Evolutionary conservation across 768 basidiomycete species (phyloP), one percentile per base, ranked within the genome.

Genomic region (Termitomyces sp.): DNA sequence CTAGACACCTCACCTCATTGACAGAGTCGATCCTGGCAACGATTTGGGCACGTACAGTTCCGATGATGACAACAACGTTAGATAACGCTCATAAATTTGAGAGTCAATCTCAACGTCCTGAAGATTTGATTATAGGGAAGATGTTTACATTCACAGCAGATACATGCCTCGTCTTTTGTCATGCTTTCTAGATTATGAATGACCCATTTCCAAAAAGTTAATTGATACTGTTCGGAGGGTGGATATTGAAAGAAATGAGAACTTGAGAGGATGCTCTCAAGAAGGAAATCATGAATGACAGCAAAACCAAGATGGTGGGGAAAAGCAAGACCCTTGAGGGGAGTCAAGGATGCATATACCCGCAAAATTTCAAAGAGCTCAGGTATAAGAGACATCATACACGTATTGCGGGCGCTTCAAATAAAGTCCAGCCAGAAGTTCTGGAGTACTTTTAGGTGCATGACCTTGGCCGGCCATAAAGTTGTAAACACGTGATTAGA

Each of bases 171-270:
- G n/a, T 73, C 69, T 20, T 62, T 55, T 47, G 65, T 55, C 59
- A 79, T 55, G 13, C 63, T 64, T 68, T 90, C 90, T 37, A 92
- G 71, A 37, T 74, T 67, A 22, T 68, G 64, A 20, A 91, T 79
- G 0, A 74, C 75, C 81, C 85, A 86, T 70, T 91, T 92, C 88
- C 88, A 92, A 66, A 90, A 92, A 2, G 67, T 59, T 48, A 72
- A 72, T 59, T 87, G 88, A 61, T 87, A 90, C 61, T 81, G 75
- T 18, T 62, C 59, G 0, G 89, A 86, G 0, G 89, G 88, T 4
- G 88, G 80, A 63, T 85, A 90, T 27, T 64, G 63, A 51, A 69
- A 62, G 41, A 88, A 79, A 64, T 88, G 86, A 7, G 69, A 59
- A 62, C 79, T 76, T 8, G 78, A 63, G 18, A 90, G 71, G 49